phyloP scores from a whole-genome alignment of 805 yeast genomes.

The Saccharomycopsis oosterbeekiorum region DNA sequence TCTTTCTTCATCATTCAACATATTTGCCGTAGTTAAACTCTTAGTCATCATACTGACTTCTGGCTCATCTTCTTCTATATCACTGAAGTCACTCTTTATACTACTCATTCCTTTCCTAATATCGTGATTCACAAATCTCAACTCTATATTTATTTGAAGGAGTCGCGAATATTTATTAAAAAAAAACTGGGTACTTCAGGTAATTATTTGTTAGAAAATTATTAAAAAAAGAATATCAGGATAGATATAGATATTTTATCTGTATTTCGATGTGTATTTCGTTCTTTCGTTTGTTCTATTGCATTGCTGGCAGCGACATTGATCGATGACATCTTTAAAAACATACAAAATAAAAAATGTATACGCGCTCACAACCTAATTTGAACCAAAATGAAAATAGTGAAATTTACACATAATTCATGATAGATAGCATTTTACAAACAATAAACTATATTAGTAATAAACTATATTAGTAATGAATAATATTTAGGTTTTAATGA shows the following conservation, averaged over 20 bases:
- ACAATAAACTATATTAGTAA: too few species aligned
- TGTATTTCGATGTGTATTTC: not conserved
- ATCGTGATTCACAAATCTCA: not conserved
- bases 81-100: not conserved
- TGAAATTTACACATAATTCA: too few species aligned
- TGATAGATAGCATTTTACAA: too few species aligned
- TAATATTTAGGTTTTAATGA: not conserved
- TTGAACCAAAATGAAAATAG: too few species aligned
- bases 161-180: not conserved
- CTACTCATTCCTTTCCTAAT: not conserved
- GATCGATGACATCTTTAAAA: not conserved
- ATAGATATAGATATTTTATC: not conserved
- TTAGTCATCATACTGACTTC: not conserved
- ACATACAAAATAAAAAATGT: not conserved
- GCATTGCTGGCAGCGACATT: not conserved
- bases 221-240: too few species aligned
- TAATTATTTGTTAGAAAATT: too few species aligned
- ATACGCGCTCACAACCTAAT: not conserved
- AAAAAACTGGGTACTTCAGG: not conserved
- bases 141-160: not conserved
- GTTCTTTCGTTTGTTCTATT: not conserved
- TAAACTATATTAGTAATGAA: not conserved
- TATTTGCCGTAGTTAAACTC: not conserved
- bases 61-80: not conserved
- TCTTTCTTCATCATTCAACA: slow-evolving; percentile 18